phyloP scores from a whole-genome alignment of 768 basidiomycete genomes.

The Leccinum sublutescens region DNA sequence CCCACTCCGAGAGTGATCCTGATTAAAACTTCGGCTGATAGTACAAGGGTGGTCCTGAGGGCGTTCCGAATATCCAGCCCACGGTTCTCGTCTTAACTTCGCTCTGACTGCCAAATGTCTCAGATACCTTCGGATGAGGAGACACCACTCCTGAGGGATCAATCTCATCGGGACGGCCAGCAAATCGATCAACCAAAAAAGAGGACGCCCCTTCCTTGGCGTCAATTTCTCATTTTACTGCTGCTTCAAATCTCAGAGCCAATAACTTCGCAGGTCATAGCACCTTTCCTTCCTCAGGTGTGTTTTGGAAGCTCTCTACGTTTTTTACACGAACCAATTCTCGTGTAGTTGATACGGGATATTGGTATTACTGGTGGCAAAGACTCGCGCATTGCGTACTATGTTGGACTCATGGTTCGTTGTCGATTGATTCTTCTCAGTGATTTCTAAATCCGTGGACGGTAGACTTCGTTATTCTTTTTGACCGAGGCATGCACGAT shows the following conservation, averaged over 20 bases:
- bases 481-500: conserved; percentile 48
- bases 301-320: conserved; percentile 14
- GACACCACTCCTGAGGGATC: conserved; percentile 48
- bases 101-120: conserved; percentile 3
- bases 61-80: not conserved
- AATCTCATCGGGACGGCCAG: conserved; percentile 5
- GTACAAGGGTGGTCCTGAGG: too few species aligned
- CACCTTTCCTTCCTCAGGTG: conserved; percentile 68
- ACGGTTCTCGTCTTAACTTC: not conserved
- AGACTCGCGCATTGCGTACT: conserved; percentile 45
- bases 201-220: conserved; percentile 62
- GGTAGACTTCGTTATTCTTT: conserved; percentile 49
- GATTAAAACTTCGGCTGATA: not conserved
- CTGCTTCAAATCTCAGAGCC: conserved; percentile 75
- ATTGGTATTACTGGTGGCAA: conserved; percentile 42
- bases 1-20: not conserved
- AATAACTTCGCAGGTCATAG: conserved; percentile 68
- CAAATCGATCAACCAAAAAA: conserved; percentile 24
- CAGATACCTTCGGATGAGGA: conserved; percentile 47
- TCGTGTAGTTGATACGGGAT: conserved; percentile 27
- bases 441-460: not conserved
- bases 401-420: conserved; percentile 48
- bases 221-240: conserved; percentile 65
- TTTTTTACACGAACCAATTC: not conserved
- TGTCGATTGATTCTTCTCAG: not conserved